Conservation (phyloP, 2,329 filamentous ascomycete species). For the Sporothrix euskadiensis region DNA sequence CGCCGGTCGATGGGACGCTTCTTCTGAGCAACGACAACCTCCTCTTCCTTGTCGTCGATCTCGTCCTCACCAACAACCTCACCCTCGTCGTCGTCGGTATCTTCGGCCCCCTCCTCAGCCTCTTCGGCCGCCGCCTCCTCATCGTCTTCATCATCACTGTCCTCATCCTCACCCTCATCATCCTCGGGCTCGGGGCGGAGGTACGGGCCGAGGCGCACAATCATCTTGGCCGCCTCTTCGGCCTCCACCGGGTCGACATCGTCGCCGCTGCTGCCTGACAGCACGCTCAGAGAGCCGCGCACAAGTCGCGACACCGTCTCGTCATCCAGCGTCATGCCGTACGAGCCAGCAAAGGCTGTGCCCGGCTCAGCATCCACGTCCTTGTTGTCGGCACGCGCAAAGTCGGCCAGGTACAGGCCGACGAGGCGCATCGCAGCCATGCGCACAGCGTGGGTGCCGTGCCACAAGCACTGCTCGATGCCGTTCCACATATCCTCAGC, state of each 20-base stretch:
- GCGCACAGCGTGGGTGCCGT: conserved; percentile 73
- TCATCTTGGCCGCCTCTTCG: conserved; percentile 73
- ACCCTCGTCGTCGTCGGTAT: conserved; percentile 45
- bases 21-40: background rate
- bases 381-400: conserved; percentile 50
- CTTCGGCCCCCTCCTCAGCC: conserved; percentile 41
- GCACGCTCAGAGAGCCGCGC: conserved; percentile 50
- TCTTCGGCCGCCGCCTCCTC: conserved; percentile 37
- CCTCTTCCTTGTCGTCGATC: conserved; percentile 41
- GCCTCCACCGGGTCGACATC: conserved; percentile 73
- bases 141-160: conserved; percentile 42
- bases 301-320: conserved; percentile 64
- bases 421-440: conserved; percentile 72
- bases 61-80: conserved; percentile 43
- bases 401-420: conserved; percentile 76
- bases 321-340: conserved; percentile 67
- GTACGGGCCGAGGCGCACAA: conserved; percentile 74
- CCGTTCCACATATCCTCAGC: conserved; percentile 68
- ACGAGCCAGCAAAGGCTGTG: conserved; percentile 52
- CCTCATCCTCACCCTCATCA: conserved; percentile 47
- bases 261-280: conserved; percentile 56
- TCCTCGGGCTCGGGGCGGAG: conserved; percentile 57
- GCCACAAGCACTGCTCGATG: conserved; percentile 68
- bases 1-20: conserved; percentile 29
- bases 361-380: background rate